Conservation (phyloP, 352 stramenopile species). For the Nothophytophthora sp. region DNA sequence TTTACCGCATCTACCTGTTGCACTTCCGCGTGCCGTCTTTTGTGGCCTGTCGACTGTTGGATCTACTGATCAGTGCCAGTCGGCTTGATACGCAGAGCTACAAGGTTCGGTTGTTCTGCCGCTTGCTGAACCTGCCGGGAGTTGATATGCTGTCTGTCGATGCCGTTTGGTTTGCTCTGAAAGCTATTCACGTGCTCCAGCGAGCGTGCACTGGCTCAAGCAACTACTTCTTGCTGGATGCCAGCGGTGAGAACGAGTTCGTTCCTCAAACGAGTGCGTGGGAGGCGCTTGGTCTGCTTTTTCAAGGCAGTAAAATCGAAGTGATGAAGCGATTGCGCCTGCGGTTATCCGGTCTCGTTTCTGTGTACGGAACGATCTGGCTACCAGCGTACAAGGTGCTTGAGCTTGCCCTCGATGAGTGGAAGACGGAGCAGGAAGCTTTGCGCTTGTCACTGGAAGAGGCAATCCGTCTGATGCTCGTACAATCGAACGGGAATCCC, state of each 20-base stretch:
- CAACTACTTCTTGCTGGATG: constrained; percentile 51
- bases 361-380: constrained; percentile 56
- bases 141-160: constrained; percentile 33
- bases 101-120: constrained; percentile 57
- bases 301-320: constrained; percentile 32
- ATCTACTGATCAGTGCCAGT: constrained; percentile 44
- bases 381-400: constrained; percentile 52
- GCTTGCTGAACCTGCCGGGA: constrained; percentile 37
- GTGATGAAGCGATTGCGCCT: constrained; percentile 42
- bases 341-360: constrained; percentile 41
- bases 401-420: constrained; percentile 53
- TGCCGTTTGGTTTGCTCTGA: constrained; percentile 61
- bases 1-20: constrained; percentile 54
- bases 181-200: constrained; percentile 47
- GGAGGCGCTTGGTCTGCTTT: constrained; percentile 42
- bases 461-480: constrained; percentile 14
- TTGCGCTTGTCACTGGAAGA: constrained; percentile 26
- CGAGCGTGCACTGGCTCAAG: constrained; percentile 32
- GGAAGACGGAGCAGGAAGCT: constrained; percentile 26
- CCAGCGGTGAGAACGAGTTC: constrained; percentile 47
- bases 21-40: constrained; percentile 46
- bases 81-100: constrained; percentile 58
- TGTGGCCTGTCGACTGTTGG: constrained; percentile 38
- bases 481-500: background rate
- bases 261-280: constrained; percentile 40